These are phyloP conservation scores for Ceratocystis harringtonii DNA, from an alignment of 2,329 filamentous ascomycete genomes.

Conservation along the genomic window DNA sequence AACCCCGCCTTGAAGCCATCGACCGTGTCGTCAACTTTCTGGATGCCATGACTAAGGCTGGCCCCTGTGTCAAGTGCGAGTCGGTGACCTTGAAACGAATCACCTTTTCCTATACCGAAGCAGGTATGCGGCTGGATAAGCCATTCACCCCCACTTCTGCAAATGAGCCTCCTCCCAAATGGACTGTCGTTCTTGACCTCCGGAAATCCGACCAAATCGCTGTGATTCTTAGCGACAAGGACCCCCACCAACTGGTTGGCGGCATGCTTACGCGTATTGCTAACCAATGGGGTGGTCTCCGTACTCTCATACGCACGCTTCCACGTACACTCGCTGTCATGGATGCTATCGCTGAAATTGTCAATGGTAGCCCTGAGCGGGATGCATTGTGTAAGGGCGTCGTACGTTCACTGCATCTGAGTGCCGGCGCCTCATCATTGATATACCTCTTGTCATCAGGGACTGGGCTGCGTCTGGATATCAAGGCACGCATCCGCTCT, in stretches of 20 bases:
- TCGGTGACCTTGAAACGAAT: slow-evolving; percentile 47
- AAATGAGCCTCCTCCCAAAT: slow-evolving; percentile 19
- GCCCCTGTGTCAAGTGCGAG: slow-evolving; percentile 40
- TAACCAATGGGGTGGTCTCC: slow-evolving; percentile 39
- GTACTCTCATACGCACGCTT: slow-evolving; percentile 38
- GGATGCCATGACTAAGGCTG: slow-evolving; percentile 44
- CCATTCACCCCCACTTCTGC: not conserved
- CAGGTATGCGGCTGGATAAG: slow-evolving; percentile 13
- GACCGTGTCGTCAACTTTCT: slow-evolving; percentile 57
- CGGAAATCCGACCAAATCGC: slow-evolving; percentile 29
- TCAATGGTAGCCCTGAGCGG: slow-evolving; percentile 36
- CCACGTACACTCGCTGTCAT: slow-evolving; percentile 50
- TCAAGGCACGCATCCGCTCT: slow-evolving; percentile 29
- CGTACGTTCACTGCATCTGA: slow-evolving; percentile 37
- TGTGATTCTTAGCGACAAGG: slow-evolving; percentile 33
- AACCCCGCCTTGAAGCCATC: slow-evolving; percentile 47
- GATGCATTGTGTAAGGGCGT: slow-evolving; percentile 30
- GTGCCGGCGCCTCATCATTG: slow-evolving; percentile 43
- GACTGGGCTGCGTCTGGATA: slow-evolving; percentile 34
- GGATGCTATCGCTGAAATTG: slow-evolving; percentile 43
- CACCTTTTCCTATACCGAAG: slow-evolving; percentile 49
- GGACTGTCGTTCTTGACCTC: slow-evolving; percentile 45
- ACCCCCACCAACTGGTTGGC: slow-evolving; percentile 51
- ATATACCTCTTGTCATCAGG: slow-evolving; percentile 33
- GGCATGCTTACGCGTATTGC: slow-evolving; percentile 44